Evolutionary conservation across 2,329 filamentous ascomycete species (phyloP).

Genomic region (Passalora sequoiae): DNA sequence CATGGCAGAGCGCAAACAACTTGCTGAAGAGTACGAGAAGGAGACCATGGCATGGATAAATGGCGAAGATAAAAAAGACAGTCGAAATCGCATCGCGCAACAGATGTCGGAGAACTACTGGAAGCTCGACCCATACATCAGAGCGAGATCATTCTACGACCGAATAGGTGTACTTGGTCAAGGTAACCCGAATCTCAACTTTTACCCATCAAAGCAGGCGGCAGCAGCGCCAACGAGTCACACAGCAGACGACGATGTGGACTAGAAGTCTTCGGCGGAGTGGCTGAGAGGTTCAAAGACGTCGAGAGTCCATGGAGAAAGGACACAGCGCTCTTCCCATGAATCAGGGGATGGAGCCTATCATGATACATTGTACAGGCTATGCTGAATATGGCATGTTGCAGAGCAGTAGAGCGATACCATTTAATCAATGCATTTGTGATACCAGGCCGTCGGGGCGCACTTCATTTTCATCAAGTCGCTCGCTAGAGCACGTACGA

Average conservation of each 20-base stretch:
- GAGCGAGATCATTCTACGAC: constrained; percentile 81
- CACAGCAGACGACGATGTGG: background rate
- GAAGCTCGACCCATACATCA: constrained; percentile 79
- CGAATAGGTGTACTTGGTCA: constrained; percentile 65
- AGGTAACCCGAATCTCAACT: constrained; percentile 59
- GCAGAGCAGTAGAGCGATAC: background rate
- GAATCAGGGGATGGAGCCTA: background rate
- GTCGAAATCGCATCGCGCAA: constrained; percentile 35
- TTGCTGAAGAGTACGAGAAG: constrained; percentile 70
- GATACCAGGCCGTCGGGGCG: background rate
- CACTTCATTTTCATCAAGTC: too few species aligned
- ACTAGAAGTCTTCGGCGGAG: background rate
- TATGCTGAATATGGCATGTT: background rate
- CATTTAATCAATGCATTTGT: background rate
- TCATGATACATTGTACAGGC: background rate
- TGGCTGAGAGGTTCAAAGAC: background rate
- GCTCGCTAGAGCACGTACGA: too few species aligned
- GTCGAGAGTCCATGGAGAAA: background rate
- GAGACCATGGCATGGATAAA: constrained; percentile 72
- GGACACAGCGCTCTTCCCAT: background rate
- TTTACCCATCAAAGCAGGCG: constrained; percentile 51
- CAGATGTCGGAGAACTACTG: constrained; percentile 72
- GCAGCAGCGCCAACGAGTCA: background rate
- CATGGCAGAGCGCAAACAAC: constrained; percentile 55
- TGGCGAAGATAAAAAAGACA: constrained; percentile 37